Percentiles rank a stretch among this genome's conserved stretches.
These are phyloP conservation scores for Stagonosporopsis chrysanthemi DNA, from an alignment of 2,329 filamentous ascomycete genomes.

Conservation along the genomic window DNA sequence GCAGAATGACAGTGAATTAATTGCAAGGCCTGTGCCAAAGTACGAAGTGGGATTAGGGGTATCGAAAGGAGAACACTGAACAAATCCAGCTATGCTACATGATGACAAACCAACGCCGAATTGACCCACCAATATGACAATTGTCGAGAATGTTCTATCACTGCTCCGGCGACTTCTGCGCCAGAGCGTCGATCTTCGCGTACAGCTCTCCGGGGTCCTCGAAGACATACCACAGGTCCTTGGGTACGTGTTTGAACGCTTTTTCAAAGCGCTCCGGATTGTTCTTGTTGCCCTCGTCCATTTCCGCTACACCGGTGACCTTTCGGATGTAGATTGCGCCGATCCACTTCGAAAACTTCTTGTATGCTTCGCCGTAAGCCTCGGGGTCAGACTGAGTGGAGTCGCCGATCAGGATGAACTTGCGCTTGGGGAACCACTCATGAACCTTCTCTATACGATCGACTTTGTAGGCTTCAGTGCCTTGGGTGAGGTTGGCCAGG, in stretches of 20 bases:
- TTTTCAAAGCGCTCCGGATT: constrained; percentile 75
- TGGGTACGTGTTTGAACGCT: constrained; percentile 79
- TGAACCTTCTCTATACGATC: constrained; percentile 80
- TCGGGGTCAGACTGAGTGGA: constrained; percentile 93
- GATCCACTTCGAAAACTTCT: constrained; percentile 77
- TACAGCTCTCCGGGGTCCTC: constrained; percentile 73
- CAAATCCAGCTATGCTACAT: background rate
- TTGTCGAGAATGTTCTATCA: constrained; percentile 3
- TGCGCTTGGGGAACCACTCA: constrained; percentile 77
- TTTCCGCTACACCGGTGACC: constrained; percentile 76
- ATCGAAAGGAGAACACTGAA: background rate
- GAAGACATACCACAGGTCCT: constrained; percentile 80
- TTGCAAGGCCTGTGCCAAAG: background rate
- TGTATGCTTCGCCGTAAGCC: constrained; percentile 80
- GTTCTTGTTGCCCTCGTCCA: constrained; percentile 75
- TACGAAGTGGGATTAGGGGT: background rate
- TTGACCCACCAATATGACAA: background rate
- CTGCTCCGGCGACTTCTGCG: constrained; percentile 16
- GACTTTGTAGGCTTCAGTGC: constrained; percentile 86
- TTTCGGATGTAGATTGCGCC: constrained; percentile 85
- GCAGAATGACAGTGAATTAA: background rate
- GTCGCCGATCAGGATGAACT: constrained; percentile 86
- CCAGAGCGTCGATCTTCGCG: constrained; percentile 47
- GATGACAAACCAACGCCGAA: background rate
- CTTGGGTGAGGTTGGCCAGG: constrained; percentile 77